These are phyloP conservation scores for Coniosporium apollinis DNA, from an alignment of 495 filamentous ascomycete species.

Conservation along the genomic window DNA sequence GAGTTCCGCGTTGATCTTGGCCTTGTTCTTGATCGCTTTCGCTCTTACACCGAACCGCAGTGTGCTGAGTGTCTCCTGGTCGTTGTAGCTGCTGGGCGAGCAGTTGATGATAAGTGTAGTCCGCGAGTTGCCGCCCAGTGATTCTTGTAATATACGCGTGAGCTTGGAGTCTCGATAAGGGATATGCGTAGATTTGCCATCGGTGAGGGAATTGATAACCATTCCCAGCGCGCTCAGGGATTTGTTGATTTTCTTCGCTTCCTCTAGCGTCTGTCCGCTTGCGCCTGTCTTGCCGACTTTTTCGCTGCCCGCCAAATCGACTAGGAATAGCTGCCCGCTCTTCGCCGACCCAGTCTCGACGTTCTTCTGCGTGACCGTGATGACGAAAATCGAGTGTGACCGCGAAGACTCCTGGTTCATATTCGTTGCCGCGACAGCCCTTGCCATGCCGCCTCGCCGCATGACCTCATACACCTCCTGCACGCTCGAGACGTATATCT, in stretches of 20 bases:
- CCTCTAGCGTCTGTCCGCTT: slow-evolving; percentile 91
- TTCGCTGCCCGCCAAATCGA: slow-evolving; percentile 94
- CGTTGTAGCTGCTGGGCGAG: slow-evolving; percentile 95
- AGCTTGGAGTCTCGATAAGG: slow-evolving; percentile 98
- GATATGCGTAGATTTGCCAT: slow-evolving; percentile 94
- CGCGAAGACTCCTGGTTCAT: slow-evolving; percentile 99
- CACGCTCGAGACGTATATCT: slow-evolving; percentile 91
- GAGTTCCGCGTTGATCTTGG: slow-evolving; percentile 96
- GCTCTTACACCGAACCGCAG: slow-evolving; percentile 91
- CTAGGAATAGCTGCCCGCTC: slow-evolving; percentile 89
- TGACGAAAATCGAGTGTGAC: slow-evolving; percentile 95
- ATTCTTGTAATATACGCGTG: slow-evolving; percentile 92
- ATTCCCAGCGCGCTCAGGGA: slow-evolving; percentile 93
- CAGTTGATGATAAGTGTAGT: slow-evolving; percentile 98
- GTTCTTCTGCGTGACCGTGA: slow-evolving; percentile 96
- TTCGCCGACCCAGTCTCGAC: slow-evolving; percentile 92
- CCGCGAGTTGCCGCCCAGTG: slow-evolving; percentile 86
- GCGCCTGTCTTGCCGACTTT: slow-evolving; percentile 98
- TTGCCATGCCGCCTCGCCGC: slow-evolving; percentile 72
- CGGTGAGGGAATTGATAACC: slow-evolving; percentile 96
- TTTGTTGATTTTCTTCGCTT: slow-evolving; percentile 99
- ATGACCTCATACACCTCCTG: slow-evolving; percentile 95
- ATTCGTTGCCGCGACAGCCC: slow-evolving; percentile 95
- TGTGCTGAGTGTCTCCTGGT: slow-evolving; percentile 85
- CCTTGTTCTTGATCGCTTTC: slow-evolving; percentile 99